Evolutionary conservation across 768 basidiomycete genomes (phyloP), one percentile per base, ranked within the genome.

Genomic region (Hydnomerulius pinastri): DNA sequence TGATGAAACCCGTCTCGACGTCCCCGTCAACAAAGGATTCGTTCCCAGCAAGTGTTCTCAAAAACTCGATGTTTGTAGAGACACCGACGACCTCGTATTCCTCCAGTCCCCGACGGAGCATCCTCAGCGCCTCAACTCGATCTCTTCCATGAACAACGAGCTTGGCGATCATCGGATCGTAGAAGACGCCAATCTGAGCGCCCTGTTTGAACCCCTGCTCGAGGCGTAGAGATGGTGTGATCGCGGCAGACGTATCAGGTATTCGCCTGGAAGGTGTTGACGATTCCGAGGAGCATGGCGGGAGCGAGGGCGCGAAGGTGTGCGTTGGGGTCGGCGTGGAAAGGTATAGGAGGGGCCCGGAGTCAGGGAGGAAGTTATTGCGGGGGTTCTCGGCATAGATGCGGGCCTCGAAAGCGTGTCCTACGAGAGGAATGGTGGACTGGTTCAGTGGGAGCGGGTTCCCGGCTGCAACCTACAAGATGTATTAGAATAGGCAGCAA

Each of bases 351-450:
- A 98, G 76, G 3, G 77, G 75, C 3, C 94, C 94, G 17, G 90
- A 94, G 62, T 97, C 94, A 0, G 94, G 94, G 5, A 96, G 77
- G 75, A 97, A 97, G 65, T 90, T 81, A 66, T 94, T 92, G 51
- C 92, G 83, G 18, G 94, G 95, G 58, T 92, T 91, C 68, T 97
- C 95, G 2, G 94, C 95, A 63, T 98, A 97, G 53, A 98, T 95
- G 17, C 95, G 84, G 6, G 92, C 92, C 70, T 96, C 95, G 58
- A 96, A 96, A 0, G 93, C 90, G 56, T 96, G 95, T 5, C 95
- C 95, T 0, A 90, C 83, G 44, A 93, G 85, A 2, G 90, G 92
- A 48, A 98, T 87, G 13, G 83, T 72, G 0, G 80, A 77, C 67
- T 97, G 95, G 1, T 70, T 60, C 24, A 96, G 76, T 9, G 92